A percentile compares a stretch with the other conserved stretches of the same genome.
Evolutionary conservation across 2,329 filamentous ascomycete genomes (phyloP).

Genomic region (Orbilia javanica): DNA sequence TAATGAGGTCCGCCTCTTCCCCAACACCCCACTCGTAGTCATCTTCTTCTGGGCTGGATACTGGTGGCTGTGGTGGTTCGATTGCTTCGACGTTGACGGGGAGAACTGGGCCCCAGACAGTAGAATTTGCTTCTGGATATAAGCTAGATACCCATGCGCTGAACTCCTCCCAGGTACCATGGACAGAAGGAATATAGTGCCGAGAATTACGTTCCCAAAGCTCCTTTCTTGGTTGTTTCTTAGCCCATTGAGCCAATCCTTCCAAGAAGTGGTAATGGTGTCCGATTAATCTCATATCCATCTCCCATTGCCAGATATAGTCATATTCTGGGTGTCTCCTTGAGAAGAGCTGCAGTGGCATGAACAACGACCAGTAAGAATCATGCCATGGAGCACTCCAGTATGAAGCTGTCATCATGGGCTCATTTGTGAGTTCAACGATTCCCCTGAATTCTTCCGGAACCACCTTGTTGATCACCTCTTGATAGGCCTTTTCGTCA

Average conservation of each 20-base stretch:
- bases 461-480: conserved; percentile 76
- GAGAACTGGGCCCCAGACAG: conserved; percentile 81
- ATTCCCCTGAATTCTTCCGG: conserved; percentile 84
- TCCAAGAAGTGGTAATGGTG: conserved; percentile 83
- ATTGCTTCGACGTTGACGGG: conserved; percentile 77
- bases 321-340: conserved; percentile 88
- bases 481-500: conserved; percentile 76
- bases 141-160: conserved; percentile 73
- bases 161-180: conserved; percentile 85
- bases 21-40: conserved; percentile 84
- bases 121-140: conserved; percentile 68
- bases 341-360: conserved; percentile 94
- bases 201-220: conserved; percentile 82
- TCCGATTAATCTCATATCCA: conserved; percentile 90
- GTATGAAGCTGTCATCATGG: conserved; percentile 91
- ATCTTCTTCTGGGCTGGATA: conserved; percentile 80
- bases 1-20: conserved; percentile 91
- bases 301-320: conserved; percentile 95
- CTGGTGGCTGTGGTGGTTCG: conserved; percentile 79
- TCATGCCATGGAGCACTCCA: conserved; percentile 66
- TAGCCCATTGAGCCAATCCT: conserved; percentile 78
- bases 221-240: conserved; percentile 80
- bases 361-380: conserved; percentile 90
- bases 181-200: conserved; percentile 81
- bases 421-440: conserved; percentile 91